Percentiles rank a stretch among this genome's conserved stretches.
Evolutionary conservation across 768 basidiomycete genomes (phyloP).

Genomic region (Pleurotus cornucopiae): DNA sequence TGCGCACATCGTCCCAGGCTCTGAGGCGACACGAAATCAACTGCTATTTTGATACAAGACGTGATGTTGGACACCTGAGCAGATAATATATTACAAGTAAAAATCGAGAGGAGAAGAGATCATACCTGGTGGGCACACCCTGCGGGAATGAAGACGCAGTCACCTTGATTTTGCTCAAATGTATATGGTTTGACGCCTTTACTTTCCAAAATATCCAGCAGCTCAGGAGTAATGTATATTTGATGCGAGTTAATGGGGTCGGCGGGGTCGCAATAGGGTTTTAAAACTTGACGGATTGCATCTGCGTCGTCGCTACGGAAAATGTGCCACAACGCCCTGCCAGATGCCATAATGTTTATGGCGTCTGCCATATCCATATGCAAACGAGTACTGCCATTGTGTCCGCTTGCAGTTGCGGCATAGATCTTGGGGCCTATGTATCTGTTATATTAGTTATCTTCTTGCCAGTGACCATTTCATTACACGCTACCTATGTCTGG

Average conservation of each 20-base stretch:
- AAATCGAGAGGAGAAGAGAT: not conserved
- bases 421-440: constrained; percentile 65
- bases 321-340: constrained; percentile 68
- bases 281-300: constrained; percentile 53
- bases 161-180: constrained; percentile 64
- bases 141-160: constrained; percentile 74
- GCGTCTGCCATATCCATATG: constrained; percentile 75
- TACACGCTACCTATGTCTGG: not conserved
- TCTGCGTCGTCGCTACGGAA: constrained; percentile 57
- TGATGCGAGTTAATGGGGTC: constrained; percentile 9
- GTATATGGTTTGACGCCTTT: constrained; percentile 54
- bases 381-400: constrained; percentile 54
- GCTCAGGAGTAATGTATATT: constrained; percentile 15
- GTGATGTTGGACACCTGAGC: constrained; percentile 2
- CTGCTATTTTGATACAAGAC: constrained; percentile 3
- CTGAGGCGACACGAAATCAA: not conserved
- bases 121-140: constrained; percentile 63
- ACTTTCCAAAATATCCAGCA: constrained; percentile 51
- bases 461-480: too few species aligned
- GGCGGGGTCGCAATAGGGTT: not conserved
- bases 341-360: constrained; percentile 63
- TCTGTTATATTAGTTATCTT: not conserved
- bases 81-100: not conserved
- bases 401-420: constrained; percentile 50
- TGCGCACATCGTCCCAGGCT: not conserved